phyloP scores from a whole-genome alignment of 192 early-diverging fungal genomes.

The Irineochytrium annulatum region DNA sequence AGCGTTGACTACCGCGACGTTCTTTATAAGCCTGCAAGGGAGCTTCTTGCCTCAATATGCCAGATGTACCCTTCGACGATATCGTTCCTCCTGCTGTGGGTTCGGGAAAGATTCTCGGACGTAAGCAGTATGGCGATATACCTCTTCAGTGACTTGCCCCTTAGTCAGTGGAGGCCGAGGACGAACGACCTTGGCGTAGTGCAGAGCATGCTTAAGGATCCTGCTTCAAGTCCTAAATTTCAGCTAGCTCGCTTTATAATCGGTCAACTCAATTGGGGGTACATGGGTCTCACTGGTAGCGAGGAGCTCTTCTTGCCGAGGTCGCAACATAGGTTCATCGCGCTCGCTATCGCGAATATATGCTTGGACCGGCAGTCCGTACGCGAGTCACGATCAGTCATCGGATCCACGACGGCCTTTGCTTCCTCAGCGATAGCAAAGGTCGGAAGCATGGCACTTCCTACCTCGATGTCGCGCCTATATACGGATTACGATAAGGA shows the following conservation, averaged over 20 bases:
- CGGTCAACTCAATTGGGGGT: conserved; percentile 25
- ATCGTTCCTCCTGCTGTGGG: conserved; percentile 16
- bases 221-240: conserved; percentile 27
- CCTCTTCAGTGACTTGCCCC: conserved; percentile 19
- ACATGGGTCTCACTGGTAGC: background rate
- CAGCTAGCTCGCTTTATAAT: conserved; percentile 26
- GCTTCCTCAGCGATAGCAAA: conserved; percentile 10
- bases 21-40: background rate
- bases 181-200: conserved; percentile 27
- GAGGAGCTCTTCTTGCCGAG: conserved; percentile 18
- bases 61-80: conserved; percentile 1
- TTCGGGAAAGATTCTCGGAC: conserved; percentile 10
- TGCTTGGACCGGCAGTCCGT: conserved; percentile 21
- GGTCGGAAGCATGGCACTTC: conserved; percentile 10
- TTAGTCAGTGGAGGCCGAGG: conserved; percentile 21
- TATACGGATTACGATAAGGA: conserved; percentile 12
- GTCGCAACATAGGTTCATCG: conserved; percentile 27
- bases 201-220: conserved; percentile 32
- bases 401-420: background rate
- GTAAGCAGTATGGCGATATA: conserved; percentile 11
- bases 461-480: no score
- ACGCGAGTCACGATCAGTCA: conserved; percentile 3
- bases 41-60: conserved; percentile 5
- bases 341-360: conserved; percentile 29
- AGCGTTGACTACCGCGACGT: conserved; percentile 9